phyloP scores from a whole-genome alignment of 1,139 yeast species.

The Blastobotrys malaysiensis region DNA sequence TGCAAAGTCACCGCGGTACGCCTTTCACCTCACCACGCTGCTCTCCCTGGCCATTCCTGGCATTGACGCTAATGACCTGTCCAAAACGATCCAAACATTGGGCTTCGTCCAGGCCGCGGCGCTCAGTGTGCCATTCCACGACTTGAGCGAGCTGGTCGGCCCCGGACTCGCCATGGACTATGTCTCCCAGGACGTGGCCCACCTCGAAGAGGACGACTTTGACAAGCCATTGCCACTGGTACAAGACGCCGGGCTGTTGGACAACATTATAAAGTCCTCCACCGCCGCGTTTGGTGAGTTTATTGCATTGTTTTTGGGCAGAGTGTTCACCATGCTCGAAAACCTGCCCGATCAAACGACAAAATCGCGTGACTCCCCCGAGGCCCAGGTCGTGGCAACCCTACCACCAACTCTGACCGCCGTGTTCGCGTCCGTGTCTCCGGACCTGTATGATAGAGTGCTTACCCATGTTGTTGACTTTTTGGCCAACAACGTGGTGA shows the following conservation, averaged over 20 bases:
- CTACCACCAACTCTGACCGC: constrained; percentile 64
- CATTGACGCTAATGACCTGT: constrained; percentile 82
- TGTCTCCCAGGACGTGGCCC: constrained; percentile 45
- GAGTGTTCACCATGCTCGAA: constrained; percentile 63
- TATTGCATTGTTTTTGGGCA: constrained; percentile 51
- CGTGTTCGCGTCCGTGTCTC: constrained; percentile 65
- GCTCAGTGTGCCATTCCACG: constrained; percentile 61
- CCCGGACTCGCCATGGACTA: constrained; percentile 65
- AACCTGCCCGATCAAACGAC: constrained; percentile 50
- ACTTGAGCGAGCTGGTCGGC: constrained; percentile 30
- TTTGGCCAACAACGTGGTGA: constrained; percentile 54
- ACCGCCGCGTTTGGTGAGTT: constrained; percentile 66
- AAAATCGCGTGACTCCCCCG: constrained; percentile 30
- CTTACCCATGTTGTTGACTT: constrained; percentile 52
- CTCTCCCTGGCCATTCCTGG: constrained; percentile 70
- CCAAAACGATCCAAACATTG: constrained; percentile 64
- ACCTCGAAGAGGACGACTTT: constrained; percentile 25
- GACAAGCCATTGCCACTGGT: constrained; percentile 25
- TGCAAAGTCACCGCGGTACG: constrained; percentile 56
- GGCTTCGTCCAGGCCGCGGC: constrained; percentile 69
- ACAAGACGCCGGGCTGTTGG: constrained; percentile 42
- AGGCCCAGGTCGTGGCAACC: constrained; percentile 44
- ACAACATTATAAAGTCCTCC: constrained; percentile 64
- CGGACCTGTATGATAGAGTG: constrained; percentile 50
- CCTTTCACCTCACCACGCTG: constrained; percentile 76